phyloP scores from a whole-genome alignment of 1,284 basidiomycete species.

The Pseudomicrostroma phylloplanum region DNA sequence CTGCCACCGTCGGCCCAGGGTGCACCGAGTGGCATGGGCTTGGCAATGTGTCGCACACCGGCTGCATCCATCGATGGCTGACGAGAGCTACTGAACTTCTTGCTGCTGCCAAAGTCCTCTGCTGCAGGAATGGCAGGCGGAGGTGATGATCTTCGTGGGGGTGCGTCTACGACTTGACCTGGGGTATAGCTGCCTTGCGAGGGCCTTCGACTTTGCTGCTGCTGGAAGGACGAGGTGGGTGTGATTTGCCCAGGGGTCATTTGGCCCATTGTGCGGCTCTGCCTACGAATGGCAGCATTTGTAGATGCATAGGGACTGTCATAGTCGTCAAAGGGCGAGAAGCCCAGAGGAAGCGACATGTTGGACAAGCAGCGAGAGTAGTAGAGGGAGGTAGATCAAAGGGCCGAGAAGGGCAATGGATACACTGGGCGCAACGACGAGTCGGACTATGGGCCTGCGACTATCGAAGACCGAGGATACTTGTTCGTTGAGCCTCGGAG shows the following conservation, averaged over 20 bases:
- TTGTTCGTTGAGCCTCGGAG: no score
- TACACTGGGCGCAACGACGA: no score
- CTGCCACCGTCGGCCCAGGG: background rate
- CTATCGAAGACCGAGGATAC: no score
- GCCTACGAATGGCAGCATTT: slow-evolving; percentile 1
- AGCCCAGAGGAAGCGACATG: slow-evolving; percentile 6
- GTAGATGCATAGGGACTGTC: slow-evolving; percentile 8
- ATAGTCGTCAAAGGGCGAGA: slow-evolving; percentile 7
- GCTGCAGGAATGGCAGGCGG: slow-evolving; percentile 1
- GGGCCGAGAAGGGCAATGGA: no score
- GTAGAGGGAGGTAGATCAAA: no score
- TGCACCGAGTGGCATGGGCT: background rate
- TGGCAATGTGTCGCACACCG: background rate
- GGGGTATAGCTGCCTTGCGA: background rate
- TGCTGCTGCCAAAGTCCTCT: slow-evolving; percentile 1
- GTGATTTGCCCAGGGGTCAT: background rate
- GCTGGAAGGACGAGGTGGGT: slow-evolving; percentile 4
- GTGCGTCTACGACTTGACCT: no score
- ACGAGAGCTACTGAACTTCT: background rate
- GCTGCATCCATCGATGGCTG: background rate
- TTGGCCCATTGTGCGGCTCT: background rate
- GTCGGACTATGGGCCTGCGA: no score
- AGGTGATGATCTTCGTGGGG: background rate
- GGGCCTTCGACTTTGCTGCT: background rate
- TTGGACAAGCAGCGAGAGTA: background rate